A percentile compares a stretch with the other conserved stretches of the same genome.
Evolutionary conservation across 805 yeast genomes (phyloP).

Genomic region (Starmera caribaea): DNA sequence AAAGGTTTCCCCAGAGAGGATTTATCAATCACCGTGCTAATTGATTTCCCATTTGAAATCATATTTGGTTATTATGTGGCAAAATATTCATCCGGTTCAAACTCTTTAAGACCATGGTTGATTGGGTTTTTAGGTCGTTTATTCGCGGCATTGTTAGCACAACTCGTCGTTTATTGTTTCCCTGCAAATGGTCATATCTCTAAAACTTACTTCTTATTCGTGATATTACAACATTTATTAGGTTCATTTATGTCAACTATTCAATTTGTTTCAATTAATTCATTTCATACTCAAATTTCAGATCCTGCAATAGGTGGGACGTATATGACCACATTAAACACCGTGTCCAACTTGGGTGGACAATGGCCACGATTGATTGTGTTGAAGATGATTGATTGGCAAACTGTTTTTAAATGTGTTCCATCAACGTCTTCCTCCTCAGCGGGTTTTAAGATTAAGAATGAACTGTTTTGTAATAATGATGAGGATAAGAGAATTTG

Average conservation of each 20-base stretch:
- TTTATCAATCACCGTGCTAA: slow-evolving; percentile 80
- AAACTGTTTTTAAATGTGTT: slow-evolving; percentile 58
- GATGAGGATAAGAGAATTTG: slow-evolving; percentile 41
- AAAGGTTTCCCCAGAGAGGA: slow-evolving; percentile 92
- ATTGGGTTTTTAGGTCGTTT: slow-evolving; percentile 79
- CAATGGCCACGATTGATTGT: slow-evolving; percentile 93
- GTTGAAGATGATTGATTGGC: slow-evolving; percentile 67
- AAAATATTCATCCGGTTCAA: slow-evolving; percentile 76
- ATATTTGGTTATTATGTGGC: slow-evolving; percentile 94
- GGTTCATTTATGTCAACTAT: slow-evolving; percentile 91
- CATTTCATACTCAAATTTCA: slow-evolving; percentile 92
- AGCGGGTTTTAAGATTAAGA: slow-evolving; percentile 6
- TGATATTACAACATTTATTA: slow-evolving; percentile 72
- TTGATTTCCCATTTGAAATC: slow-evolving; percentile 94
- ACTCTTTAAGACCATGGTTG: slow-evolving; percentile 83
- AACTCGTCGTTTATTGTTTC: slow-evolving; percentile 58
- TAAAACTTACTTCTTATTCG: slow-evolving; percentile 49
- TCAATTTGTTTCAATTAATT: slow-evolving; percentile 89
- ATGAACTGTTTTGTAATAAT: slow-evolving; percentile 22
- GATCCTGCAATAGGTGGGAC: slow-evolving; percentile 97
- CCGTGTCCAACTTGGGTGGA: slow-evolving; percentile 89
- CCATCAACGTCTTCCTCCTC: slow-evolving; percentile 14
- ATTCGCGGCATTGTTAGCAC: slow-evolving; percentile 67
- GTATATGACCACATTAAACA: slow-evolving; percentile 92
- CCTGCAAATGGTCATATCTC: slow-evolving; percentile 47